Conservation (phyloP, 257 asterid genomes). For the Solanum corneliomulleri region DNA sequence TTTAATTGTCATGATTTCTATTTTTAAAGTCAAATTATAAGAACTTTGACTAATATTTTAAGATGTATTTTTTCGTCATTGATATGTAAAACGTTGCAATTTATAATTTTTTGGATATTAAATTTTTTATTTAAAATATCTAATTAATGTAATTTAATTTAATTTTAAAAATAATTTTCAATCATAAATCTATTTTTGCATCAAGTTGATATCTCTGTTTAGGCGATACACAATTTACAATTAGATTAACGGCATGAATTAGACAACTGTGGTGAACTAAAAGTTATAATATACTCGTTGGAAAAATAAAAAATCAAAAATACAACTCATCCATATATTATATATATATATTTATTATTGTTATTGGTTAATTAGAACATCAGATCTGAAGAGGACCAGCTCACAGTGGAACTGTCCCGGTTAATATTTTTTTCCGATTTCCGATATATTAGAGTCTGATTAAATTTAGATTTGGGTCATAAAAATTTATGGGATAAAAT, state of each 20-base stretch:
- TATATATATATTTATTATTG: neutral
- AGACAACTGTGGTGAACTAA: neutral
- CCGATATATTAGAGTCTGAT: too few relatives aligned
- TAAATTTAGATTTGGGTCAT: accelerated
- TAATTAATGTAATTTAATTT: too few relatives aligned
- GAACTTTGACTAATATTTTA: too few relatives aligned
- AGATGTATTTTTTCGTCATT: too few relatives aligned
- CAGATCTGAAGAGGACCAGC: neutral
- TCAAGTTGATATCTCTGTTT: neutral
- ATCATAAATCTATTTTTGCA: neutral
- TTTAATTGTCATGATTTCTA: too few relatives aligned
- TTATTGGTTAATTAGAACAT: neutral
- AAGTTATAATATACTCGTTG: neutral
- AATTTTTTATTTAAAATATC: too few relatives aligned
- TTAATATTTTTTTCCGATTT: neutral
- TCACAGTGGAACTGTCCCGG: neutral
- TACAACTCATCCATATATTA: neutral
- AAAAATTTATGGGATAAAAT: too few relatives aligned
- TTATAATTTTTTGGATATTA: too few relatives aligned
- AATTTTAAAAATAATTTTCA: neutral
- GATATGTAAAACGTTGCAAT: too few relatives aligned
- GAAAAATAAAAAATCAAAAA: neutral
- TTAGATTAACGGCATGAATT: neutral
- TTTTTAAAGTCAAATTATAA: too few relatives aligned
- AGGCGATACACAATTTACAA: neutral